A percentile compares a stretch with the other conserved stretches of the same genome.
Conservation (phyloP, 1,284 basidiomycete genomes). For the Anthracocystis panici-leucophaei region DNA sequence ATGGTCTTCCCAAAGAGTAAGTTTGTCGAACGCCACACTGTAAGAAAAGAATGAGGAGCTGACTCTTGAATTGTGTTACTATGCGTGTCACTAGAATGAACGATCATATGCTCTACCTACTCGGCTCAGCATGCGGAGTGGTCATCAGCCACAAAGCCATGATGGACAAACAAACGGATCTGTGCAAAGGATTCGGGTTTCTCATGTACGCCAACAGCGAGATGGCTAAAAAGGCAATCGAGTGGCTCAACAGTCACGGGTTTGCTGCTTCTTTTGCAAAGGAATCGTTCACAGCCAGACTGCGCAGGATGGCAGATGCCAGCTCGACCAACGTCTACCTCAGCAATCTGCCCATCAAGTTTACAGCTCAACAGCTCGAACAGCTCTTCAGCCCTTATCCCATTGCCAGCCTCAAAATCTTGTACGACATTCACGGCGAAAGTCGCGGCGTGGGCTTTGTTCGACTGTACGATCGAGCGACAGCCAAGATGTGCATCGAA, state of each 20-base stretch:
- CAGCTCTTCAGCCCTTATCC: slow-evolving; percentile 60
- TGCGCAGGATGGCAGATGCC: slow-evolving; percentile 56
- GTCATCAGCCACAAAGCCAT: slow-evolving; percentile 66
- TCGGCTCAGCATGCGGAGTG: slow-evolving; percentile 58
- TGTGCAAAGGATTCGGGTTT: slow-evolving; percentile 65
- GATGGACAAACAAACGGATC: slow-evolving; percentile 57
- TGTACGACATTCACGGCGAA: slow-evolving; percentile 54
- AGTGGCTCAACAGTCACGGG: slow-evolving; percentile 51
- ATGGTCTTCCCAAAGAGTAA: slow-evolving; percentile 55
- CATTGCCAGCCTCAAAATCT: slow-evolving; percentile 59
- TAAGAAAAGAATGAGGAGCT: background rate
- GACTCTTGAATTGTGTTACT: background rate
- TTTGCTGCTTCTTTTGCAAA: slow-evolving; percentile 58
- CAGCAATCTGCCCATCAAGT: slow-evolving; percentile 55
- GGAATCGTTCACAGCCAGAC: slow-evolving; percentile 57
- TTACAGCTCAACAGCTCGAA: slow-evolving; percentile 55
- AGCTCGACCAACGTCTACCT: slow-evolving; percentile 61
- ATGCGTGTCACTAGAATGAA: slow-evolving; percentile 33
- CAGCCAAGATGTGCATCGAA: slow-evolving; percentile 60
- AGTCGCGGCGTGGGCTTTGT: slow-evolving; percentile 62
- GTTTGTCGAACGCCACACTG: slow-evolving; percentile 4
- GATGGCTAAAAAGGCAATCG: slow-evolving; percentile 54
- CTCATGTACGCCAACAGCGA: slow-evolving; percentile 56
- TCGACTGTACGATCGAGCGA: slow-evolving; percentile 47
- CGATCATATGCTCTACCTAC: slow-evolving; percentile 51